phyloP scores from a whole-genome alignment of 495 filamentous ascomycete genomes.

The Thozetella sp. region DNA sequence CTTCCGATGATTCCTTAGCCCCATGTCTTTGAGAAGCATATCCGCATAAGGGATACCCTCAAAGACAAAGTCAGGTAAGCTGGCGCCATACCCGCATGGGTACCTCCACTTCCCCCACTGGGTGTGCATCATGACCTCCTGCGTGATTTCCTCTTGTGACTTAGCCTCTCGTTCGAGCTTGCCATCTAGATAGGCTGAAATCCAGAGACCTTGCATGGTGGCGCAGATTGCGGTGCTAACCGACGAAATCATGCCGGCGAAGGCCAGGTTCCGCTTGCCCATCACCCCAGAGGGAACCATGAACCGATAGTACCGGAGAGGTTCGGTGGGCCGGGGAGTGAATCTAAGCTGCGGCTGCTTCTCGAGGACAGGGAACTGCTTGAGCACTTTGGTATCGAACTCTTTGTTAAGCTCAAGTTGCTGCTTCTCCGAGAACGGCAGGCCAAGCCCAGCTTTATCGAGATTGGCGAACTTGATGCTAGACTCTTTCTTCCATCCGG shows the following conservation, averaged over 20 bases:
- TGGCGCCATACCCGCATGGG: background rate
- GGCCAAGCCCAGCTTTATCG: background rate
- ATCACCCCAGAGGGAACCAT: background rate
- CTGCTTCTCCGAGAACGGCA: background rate
- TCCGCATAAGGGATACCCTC: slow-evolving; percentile 1
- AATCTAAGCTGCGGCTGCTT: background rate
- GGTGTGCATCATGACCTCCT: background rate
- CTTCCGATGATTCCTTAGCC: background rate
- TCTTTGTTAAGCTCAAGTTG: background rate
- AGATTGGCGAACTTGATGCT: background rate
- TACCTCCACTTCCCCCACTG: background rate
- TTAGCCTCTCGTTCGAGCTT: background rate
- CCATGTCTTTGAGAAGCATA: background rate
- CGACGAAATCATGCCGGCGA: background rate
- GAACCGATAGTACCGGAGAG: background rate
- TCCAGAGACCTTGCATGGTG: background rate
- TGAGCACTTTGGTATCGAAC: background rate
- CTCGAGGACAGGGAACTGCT: background rate
- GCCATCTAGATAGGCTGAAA: background rate
- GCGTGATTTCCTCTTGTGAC: background rate
- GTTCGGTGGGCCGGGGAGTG: background rate
- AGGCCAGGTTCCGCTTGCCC: background rate
- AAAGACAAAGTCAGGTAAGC: background rate
- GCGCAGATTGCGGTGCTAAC: background rate
- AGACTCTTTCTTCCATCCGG: background rate